Base-by-base conservation (phyloP, 176 grass and related monocot genomes). In the Miscanthus lutarioriparius region DNA sequence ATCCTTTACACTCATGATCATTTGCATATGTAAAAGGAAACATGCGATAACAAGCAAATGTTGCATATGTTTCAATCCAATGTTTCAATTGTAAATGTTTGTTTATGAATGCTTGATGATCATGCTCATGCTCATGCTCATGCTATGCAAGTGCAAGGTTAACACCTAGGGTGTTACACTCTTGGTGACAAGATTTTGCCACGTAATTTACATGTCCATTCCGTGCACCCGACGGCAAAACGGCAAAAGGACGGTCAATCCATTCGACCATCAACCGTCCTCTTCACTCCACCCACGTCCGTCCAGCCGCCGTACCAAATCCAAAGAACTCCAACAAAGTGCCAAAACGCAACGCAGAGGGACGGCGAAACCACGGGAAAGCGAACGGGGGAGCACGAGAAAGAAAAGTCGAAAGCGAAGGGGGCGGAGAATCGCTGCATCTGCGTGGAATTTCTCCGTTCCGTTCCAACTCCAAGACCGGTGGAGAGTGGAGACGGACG, bases 401-500 rank as follows among this genome's bases (percentile, higher is more conserved):
- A 15, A 1, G 13, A 47, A 79, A 64, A 26, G 33, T 58, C 38
- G 37, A 43, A 64, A 64, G 56, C 76, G 38, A 64, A 64, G 16
- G 14, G 14, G 22, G 2, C 51, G 6, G 33, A 4, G 14, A 38
- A 71, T 43, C 38, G 23, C 39, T 35, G 10, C 32, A 16, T 43
- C 59, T 45, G 26, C 62, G 39, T 69, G 78, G 85, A 82, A 87
- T 82, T 82, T 22, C 71, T 22, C 37, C 7, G 28, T 49, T 66
- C 56, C 58, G 4, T 17, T 49, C 62, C 84, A 68, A 68, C 70
- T 65, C 70, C 77, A 17, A 74, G 17, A 74, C 23, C 3, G 39
- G 40, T 0, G 68, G 68, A 35, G 16, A 25, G 38, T 12, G 33
- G 38, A 7, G 23, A 8, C 23, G 11, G n/a, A 8, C 39, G 70